Percentiles rank a stretch among this genome's conserved stretches.
Conservation (phyloP, 441 rosid species). For the Jatropha multifida region DNA sequence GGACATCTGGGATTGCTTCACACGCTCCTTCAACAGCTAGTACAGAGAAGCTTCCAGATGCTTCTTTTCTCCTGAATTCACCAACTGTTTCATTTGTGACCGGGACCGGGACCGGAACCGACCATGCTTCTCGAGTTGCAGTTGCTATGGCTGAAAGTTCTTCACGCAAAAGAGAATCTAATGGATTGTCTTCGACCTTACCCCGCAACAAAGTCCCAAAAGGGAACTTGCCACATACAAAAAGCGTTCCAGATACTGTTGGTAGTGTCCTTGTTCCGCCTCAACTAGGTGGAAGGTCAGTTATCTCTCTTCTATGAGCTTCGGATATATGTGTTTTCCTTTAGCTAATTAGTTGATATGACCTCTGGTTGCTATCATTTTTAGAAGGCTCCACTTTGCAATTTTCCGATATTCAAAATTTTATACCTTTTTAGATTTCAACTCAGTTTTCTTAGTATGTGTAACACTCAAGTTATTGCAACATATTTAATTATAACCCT, state of each 20-base stretch:
- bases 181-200: constrained; percentile 38
- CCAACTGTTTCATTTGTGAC: constrained; percentile 31
- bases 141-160: constrained; percentile 73
- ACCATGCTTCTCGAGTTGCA: constrained; percentile 75
- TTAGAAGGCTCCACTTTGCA: neutral
- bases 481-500: neutral
- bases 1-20: constrained; percentile 30
- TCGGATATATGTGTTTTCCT: neutral
- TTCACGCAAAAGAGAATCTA: constrained; percentile 62
- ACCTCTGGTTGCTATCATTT: neutral
- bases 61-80: constrained; percentile 63
- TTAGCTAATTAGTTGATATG: neutral
- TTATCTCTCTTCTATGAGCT: neutral
- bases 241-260: constrained; percentile 58
- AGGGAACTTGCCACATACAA: constrained; percentile 51
- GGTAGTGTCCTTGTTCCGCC: constrained; percentile 75
- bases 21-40: constrained; percentile 22
- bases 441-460: neutral
- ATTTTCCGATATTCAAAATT: too few species aligned
- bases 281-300: constrained; percentile 87
- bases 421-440: neutral
- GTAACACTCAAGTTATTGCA: neutral
- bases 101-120: constrained; percentile 34
- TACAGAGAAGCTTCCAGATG: constrained; percentile 71
- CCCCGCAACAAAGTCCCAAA: constrained; percentile 61